phyloP scores from a whole-genome alignment of 495 filamentous ascomycete genomes.

The Hypoxylon cercidicola region DNA sequence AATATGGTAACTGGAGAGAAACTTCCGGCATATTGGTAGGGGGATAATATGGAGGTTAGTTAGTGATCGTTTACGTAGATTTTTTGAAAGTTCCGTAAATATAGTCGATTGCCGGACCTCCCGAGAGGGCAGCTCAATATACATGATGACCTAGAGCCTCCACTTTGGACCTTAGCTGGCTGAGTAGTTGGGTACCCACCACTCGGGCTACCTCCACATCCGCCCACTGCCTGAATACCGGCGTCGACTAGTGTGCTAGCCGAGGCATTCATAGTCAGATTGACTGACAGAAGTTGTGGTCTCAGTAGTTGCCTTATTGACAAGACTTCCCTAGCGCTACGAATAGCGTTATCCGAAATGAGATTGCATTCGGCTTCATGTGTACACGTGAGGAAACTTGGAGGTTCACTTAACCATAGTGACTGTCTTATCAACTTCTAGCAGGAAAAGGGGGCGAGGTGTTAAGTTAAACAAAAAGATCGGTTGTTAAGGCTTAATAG shows the following conservation, averaged over 20 bases:
- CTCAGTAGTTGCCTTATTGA: not conserved
- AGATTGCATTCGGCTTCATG: not conserved
- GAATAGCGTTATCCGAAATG: not conserved
- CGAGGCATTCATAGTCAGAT: not conserved
- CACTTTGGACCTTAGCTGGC: not conserved
- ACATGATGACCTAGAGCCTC: too few species aligned
- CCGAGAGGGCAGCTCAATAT: too few species aligned
- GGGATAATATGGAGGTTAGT: too few species aligned
- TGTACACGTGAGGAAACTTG: not conserved
- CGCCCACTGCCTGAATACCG: not conserved
- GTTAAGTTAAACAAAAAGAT: too few species aligned
- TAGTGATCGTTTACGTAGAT: too few species aligned
- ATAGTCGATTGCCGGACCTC: too few species aligned
- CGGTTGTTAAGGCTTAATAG: too few species aligned
- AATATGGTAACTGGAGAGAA: too few species aligned
- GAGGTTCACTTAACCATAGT: not conserved
- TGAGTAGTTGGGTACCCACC: not conserved
- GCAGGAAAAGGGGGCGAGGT: too few species aligned
- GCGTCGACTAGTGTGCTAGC: conserved; percentile 5
- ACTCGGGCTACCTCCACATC: conserved; percentile 1
- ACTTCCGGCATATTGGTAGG: too few species aligned
- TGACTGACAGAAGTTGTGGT: not conserved
- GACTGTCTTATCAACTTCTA: too few species aligned
- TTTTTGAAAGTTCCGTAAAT: too few species aligned
- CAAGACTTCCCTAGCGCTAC: not conserved